phyloP scores from a whole-genome alignment of 768 basidiomycete species.

The Suillus plorans region DNA sequence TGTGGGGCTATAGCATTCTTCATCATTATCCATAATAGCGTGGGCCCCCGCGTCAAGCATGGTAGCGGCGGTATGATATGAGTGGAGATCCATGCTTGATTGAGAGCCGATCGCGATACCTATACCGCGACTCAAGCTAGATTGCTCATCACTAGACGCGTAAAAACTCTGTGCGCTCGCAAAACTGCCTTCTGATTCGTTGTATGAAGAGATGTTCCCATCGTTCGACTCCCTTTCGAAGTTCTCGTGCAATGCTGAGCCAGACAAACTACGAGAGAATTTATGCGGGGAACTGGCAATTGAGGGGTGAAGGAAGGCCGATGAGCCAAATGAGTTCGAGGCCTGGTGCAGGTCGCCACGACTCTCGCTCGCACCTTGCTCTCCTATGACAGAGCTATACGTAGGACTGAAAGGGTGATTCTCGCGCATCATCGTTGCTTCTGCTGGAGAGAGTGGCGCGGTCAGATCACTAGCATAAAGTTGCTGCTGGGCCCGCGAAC shows the following conservation, averaged over 20 bases:
- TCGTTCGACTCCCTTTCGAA: not conserved
- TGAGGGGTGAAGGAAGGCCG: conserved; percentile 1
- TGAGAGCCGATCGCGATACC: conserved; percentile 10
- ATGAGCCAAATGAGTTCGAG: conserved; percentile 1
- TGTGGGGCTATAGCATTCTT: not conserved
- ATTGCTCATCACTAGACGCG: not conserved
- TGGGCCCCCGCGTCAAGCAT: not conserved
- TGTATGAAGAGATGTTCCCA: not conserved
- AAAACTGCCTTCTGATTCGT: not conserved
- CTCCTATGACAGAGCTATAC: not conserved
- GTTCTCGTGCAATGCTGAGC: not conserved
- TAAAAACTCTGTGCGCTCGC: not conserved
- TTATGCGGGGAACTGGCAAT: not conserved
- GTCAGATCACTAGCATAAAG: conserved; percentile 2
- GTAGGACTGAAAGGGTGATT: not conserved
- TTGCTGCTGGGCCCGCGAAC: not conserved
- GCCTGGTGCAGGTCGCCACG: not conserved
- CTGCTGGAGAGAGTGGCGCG: not conserved
- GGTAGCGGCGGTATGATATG: conserved; percentile 5
- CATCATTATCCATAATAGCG: conserved; percentile 1
- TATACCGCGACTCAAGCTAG: not conserved
- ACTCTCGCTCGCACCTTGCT: not conserved
- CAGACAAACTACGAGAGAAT: not conserved
- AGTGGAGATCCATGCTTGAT: conserved; percentile 7
- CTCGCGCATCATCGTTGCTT: conserved; percentile 1